Evolutionary conservation across 164 flowering plant species (phyloP).

Genomic region (Sedum album): DNA sequence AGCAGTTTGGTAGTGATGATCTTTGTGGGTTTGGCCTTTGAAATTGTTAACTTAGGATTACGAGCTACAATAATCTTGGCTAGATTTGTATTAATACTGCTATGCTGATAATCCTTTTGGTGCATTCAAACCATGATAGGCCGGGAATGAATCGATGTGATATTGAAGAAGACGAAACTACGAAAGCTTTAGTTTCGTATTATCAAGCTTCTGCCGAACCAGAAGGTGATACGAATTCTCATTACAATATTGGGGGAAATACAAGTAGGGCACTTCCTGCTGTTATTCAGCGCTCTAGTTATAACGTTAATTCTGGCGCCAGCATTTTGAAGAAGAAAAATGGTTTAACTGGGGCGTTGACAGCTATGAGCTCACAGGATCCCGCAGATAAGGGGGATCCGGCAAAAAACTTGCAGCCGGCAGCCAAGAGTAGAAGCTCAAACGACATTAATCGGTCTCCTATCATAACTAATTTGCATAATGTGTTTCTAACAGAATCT

Average conservation of each 20-base stretch:
- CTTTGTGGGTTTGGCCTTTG: background rate
- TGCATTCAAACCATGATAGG: too few relatives aligned
- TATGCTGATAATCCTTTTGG: too few relatives aligned
- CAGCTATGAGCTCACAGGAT: conserved; percentile 9
- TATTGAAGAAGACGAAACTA: too few relatives aligned
- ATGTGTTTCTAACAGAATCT: conserved; percentile 7
- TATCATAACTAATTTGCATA: conserved; percentile 16
- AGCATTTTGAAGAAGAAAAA: conserved; percentile 21
- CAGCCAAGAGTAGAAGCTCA: conserved; percentile 19
- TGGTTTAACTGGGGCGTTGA: conserved; percentile 16
- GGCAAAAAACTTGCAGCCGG: conserved; percentile 14
- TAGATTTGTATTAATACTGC: too few relatives aligned
- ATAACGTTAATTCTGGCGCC: conserved; percentile 12
- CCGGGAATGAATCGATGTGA: too few relatives aligned
- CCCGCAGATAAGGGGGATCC: conserved; percentile 11
- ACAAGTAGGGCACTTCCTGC: too few relatives aligned
- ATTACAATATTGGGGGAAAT: too few relatives aligned
- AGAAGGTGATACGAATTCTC: too few relatives aligned
- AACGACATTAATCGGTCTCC: conserved; percentile 19
- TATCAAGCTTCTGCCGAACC: too few relatives aligned
- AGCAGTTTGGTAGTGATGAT: background rate
- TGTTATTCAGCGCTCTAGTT: conserved; percentile 10
- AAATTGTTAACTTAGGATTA: background rate
- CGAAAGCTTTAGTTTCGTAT: too few relatives aligned
- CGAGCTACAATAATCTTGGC: too few relatives aligned